A percentile compares a stretch with the other conserved stretches of the same genome.
phyloP scores from a whole-genome alignment of 148 eudicot species.

The Dianthus caryophyllus region DNA sequence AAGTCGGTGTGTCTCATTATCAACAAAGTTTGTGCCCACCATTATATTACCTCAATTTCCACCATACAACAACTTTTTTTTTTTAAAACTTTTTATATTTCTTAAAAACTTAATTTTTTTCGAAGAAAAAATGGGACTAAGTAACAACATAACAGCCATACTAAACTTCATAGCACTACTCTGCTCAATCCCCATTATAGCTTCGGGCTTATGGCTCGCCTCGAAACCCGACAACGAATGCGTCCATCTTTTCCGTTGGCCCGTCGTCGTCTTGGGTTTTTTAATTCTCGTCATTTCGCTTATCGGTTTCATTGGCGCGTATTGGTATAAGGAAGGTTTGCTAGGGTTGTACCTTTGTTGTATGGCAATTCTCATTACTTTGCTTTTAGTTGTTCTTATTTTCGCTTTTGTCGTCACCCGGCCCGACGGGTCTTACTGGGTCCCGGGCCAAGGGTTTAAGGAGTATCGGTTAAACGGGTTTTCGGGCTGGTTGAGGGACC shows the following conservation, averaged over 20 bases:
- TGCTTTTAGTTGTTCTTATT: conserved; percentile 52
- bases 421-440: conserved; percentile 45
- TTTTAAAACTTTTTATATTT: too few relatives aligned
- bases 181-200: conserved; percentile 79
- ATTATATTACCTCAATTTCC: too few relatives aligned
- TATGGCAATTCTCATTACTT: conserved; percentile 69
- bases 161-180: conserved; percentile 77
- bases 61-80: too few relatives aligned
- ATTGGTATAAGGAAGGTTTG: conserved; percentile 65
- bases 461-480: conserved; percentile 74
- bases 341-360: conserved; percentile 59
- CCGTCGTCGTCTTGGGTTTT: conserved; percentile 54
- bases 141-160: conserved; percentile 83
- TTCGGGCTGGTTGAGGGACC: conserved; percentile 67
- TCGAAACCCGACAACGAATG: conserved; percentile 86
- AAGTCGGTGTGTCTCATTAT: conserved; percentile 16
- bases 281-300: conserved; percentile 54
- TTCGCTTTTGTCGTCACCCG: conserved; percentile 75
- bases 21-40: conserved; percentile 13
- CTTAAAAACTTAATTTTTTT: too few relatives aligned
- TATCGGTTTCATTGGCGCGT: conserved; percentile 70
- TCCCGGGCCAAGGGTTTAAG: conserved; percentile 47
- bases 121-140: conserved; percentile 52
- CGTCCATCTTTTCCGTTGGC: conserved; percentile 78
- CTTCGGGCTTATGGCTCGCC: conserved; percentile 87